These are phyloP conservation scores for Tarenaya hassleriana DNA, from an alignment of 345 rosid genomes.

Conservation along the genomic window DNA sequence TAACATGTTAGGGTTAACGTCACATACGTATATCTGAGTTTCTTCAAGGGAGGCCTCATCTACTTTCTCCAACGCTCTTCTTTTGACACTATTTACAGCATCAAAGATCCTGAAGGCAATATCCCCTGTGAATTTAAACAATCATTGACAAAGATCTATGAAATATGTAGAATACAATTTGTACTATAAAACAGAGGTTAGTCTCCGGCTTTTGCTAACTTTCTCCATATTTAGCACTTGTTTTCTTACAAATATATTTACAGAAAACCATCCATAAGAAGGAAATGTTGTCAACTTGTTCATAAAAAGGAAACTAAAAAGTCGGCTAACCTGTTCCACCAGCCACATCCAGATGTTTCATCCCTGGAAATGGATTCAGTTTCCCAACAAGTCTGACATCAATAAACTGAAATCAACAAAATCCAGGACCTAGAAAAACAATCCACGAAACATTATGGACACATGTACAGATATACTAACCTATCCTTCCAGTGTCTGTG, in stretches of 20 bases:
- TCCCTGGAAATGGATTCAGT: constrained; percentile 85
- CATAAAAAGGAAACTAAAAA: not conserved
- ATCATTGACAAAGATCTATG: not conserved
- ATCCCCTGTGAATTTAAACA: constrained; percentile 61
- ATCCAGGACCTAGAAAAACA: constrained; percentile 1
- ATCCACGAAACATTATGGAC: constrained; percentile 3
- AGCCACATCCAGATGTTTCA: constrained; percentile 98
- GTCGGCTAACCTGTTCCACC: constrained; percentile 74
- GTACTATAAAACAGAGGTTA: not conserved
- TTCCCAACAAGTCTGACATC: constrained; percentile 67
- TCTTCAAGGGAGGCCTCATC: constrained; percentile 61
- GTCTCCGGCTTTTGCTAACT: too few relatives aligned
- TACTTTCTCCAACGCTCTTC: constrained; percentile 54
- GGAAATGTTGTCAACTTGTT: too few relatives aligned
- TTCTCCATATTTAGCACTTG: not conserved
- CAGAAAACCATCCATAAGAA: too few relatives aligned
- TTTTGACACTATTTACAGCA: constrained; percentile 41
- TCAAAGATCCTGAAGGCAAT: constrained; percentile 87
- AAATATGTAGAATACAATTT: not conserved
- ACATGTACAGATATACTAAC: constrained; percentile 26
- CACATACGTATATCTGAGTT: constrained; percentile 79
- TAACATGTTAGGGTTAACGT: constrained; percentile 89
- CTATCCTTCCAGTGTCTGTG: constrained; percentile 97
- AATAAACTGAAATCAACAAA: constrained; percentile 7
- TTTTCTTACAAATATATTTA: not conserved